Conservation (phyloP, 2,329 filamentous ascomycete species). For the Aspergillus ochraceoroseus region DNA sequence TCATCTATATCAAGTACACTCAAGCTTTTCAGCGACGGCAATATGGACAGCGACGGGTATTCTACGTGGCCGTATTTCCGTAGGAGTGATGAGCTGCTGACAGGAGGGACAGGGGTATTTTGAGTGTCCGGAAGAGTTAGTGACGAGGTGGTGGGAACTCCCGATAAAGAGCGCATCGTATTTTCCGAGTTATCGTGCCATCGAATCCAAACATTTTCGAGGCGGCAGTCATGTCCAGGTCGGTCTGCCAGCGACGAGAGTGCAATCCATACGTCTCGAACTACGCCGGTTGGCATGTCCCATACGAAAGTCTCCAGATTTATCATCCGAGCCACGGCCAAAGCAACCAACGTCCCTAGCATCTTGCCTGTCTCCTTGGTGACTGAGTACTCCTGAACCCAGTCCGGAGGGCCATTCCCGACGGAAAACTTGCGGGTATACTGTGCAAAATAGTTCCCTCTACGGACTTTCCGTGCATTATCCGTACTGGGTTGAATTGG, state of each 20-base stretch:
- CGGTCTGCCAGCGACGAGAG: constrained; percentile 65
- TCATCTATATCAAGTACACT: constrained; percentile 79
- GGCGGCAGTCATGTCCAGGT: constrained; percentile 57
- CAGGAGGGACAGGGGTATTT: constrained; percentile 16
- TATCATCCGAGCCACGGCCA: constrained; percentile 74
- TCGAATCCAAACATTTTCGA: constrained; percentile 72
- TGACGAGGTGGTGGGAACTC: constrained; percentile 16
- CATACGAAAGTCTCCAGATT: constrained; percentile 78
- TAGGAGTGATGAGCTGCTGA: constrained; percentile 35
- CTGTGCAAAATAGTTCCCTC: constrained; percentile 70
- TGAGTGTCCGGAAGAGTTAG: constrained; percentile 17
- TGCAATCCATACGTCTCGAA: constrained; percentile 75
- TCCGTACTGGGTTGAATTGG: constrained; percentile 1
- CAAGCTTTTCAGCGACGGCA: constrained; percentile 68
- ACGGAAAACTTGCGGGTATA: constrained; percentile 78
- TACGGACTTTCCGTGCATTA: constrained; percentile 35
- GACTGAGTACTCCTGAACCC: constrained; percentile 77
- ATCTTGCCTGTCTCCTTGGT: constrained; percentile 81
- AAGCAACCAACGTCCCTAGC: constrained; percentile 74
- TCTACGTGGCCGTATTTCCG: constrained; percentile 60
- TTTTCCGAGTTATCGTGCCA: constrained; percentile 70
- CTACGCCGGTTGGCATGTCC: constrained; percentile 83
- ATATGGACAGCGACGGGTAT: constrained; percentile 72
- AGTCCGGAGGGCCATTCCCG: constrained; percentile 72
- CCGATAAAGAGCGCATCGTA: constrained; percentile 23